phyloP scores from a whole-genome alignment of 1,284 basidiomycete species.

The Volvariella volvacea region DNA sequence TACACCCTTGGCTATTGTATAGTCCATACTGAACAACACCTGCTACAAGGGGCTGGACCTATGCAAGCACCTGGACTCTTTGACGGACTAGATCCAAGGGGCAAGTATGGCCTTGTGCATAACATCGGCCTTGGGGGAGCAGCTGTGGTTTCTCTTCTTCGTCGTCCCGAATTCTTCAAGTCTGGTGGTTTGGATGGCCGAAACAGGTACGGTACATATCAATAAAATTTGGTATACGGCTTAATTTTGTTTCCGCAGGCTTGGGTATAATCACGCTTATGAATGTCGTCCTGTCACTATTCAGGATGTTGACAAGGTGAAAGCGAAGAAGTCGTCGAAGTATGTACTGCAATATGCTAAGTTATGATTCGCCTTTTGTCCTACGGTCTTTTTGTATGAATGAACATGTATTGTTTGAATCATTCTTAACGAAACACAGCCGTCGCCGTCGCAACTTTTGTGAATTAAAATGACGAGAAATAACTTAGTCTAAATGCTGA shows the following conservation, averaged over 20 bases:
- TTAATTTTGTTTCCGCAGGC: conserved; percentile 26
- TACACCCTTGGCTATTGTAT: neutral
- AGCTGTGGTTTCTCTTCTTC: conserved; percentile 67
- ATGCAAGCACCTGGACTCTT: conserved; percentile 77
- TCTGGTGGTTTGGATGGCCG: conserved; percentile 59
- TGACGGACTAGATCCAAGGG: conserved; percentile 52
- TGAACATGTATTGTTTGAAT: too few relatives aligned
- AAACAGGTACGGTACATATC: conserved; percentile 38
- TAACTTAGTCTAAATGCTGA: conserved; percentile 13
- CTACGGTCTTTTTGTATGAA: neutral
- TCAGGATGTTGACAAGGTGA: conserved; percentile 68
- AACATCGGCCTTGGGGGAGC: conserved; percentile 82
- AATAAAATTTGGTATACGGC: neutral
- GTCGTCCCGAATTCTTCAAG: conserved; percentile 68
- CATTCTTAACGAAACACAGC: too few relatives aligned
- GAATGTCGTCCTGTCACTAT: conserved; percentile 57
- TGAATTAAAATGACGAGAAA: too few relatives aligned
- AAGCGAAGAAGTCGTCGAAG: conserved; percentile 52
- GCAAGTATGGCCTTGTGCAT: conserved; percentile 77
- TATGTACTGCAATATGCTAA: conserved; percentile 40
- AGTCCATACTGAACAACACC: conserved; percentile 3
- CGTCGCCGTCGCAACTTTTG: too few relatives aligned
- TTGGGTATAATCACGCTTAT: conserved; percentile 77
- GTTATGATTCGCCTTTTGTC: conserved; percentile 19
- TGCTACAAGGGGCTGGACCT: conserved; percentile 61